phyloP scores from a whole-genome alignment of 2,329 filamentous ascomycete genomes.

The Zymoseptoria passerinii region DNA sequence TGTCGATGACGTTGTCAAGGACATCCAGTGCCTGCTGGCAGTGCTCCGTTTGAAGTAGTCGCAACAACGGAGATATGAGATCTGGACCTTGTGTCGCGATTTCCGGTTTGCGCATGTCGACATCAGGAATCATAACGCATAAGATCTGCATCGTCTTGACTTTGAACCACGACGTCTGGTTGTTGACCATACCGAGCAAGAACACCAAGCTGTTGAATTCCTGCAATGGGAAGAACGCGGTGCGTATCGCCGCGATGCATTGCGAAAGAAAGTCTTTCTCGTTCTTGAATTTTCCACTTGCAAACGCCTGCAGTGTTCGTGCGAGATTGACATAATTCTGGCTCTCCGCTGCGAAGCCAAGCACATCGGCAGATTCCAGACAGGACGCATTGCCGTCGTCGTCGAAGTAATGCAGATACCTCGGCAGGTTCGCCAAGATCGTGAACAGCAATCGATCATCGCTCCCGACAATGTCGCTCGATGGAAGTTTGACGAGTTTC shows the following conservation, averaged over 20 bases:
- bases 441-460: slow-evolving; percentile 76
- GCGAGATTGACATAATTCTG: slow-evolving; percentile 62
- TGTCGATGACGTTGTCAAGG: slow-evolving; percentile 88
- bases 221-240: slow-evolving; percentile 69
- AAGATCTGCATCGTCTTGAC: slow-evolving; percentile 87
- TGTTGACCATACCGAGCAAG: slow-evolving; percentile 83
- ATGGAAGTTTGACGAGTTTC: slow-evolving; percentile 68
- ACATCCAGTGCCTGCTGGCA: slow-evolving; percentile 89
- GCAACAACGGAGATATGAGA: slow-evolving; percentile 82
- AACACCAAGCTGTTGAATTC: slow-evolving; percentile 84
- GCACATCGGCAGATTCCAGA: slow-evolving; percentile 56
- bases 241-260: slow-evolving; percentile 63
- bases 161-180: slow-evolving; percentile 82
- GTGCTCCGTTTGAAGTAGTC: slow-evolving; percentile 84
- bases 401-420: slow-evolving; percentile 74
- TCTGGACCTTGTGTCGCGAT: slow-evolving; percentile 88
- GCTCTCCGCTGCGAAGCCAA: slow-evolving; percentile 64
- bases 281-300: slow-evolving; percentile 56
- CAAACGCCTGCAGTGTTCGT: slow-evolving; percentile 61
- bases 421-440: slow-evolving; percentile 82
- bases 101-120: slow-evolving; percentile 87
- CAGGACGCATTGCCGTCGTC: slow-evolving; percentile 49
- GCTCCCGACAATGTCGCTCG: slow-evolving; percentile 71
- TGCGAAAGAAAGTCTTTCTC: slow-evolving; percentile 69
- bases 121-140: slow-evolving; percentile 72